Base-by-base conservation (phyloP, 768 basidiomycete genomes). In the Mycena alexandri region DNA sequence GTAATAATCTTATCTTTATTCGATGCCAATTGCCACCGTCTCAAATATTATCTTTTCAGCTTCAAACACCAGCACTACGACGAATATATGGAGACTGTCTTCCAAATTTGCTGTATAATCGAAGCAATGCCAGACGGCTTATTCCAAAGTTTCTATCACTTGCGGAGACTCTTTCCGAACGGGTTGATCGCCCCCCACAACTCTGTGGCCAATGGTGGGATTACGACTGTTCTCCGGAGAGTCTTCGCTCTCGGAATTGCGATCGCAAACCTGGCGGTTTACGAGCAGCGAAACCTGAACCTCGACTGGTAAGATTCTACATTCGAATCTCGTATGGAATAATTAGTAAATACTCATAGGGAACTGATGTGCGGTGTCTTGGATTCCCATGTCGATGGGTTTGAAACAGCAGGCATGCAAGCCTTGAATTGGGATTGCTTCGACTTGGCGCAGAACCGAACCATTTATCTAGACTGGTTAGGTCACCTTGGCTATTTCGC, bases 391-490 rank as follows among this genome's bases (percentile, higher is more conserved):
- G 66, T 68, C 34, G 61, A 58, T 38, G 42, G 47, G 13, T 44
- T 68, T 17, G 66, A 68, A 42, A 36, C 16, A 43, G 38, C 52
- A 6, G 65, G 36, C 19, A 7, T 67, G 21, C 21, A 19, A 34
- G 61, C 66, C 29, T 58, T 68, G 60, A 61, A 62, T 43, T 54
- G 60, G 22, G 61, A 68, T 22, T 46, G 57, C 21, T 68, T 62
- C 33, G 66, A 68, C 55, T 58, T 68, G 66, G 33, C 48, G n/a
- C 17, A 63, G 13, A 53, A 68, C 50, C 43, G 55, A 29, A 12
- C 33, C 16, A 22, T 63, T 21, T 68, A 62, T 34, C 44, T 68
- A 24, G 43, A 63, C 56, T 68, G 67, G 67, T 19, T 68, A 16
- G 61, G 24, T 0, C 67, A 68, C 48, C 43, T 68, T 5, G 61